Base-by-base conservation (phyloP, 192 early-diverging fungal genomes). In the Coemansia sp. region DNA sequence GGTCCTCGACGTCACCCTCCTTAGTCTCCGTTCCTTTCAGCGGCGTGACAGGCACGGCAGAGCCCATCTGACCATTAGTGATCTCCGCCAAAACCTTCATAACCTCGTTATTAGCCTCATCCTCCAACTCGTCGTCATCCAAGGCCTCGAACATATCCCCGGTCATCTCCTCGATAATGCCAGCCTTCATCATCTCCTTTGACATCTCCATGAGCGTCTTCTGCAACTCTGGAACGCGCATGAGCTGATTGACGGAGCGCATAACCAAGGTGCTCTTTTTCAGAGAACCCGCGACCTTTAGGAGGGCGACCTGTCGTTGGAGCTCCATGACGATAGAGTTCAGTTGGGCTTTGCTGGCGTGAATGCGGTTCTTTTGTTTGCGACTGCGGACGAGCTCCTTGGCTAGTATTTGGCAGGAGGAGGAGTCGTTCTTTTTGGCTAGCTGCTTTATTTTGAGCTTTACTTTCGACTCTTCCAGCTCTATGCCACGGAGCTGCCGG, bases 111-210 rank as follows among this genome's bases (percentile, higher is more conserved):
- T 96, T 93, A 0, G 95, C 95, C 56, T 95, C 97, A 48, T 95
- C 94, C 64, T 98, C 96, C 38, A 96, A 62, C 23, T 91, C 94
- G 1, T 92, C 93, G 38, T 96, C 95, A 43, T 97, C 94, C 64
- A 90, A 71, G 55, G 78, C 82, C 37, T 95, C 95, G 66, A 99
- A 85, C 56, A 91, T 87, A 70, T 97, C 95, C 60, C 90, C 85
- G 48, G 96, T 86, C 94, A 97, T 97, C 75, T 99, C 97, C 71
- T 93, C 90, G 59, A 99, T 95, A 63, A 99, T 87, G 16, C 95
- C 95, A 2, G 96, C 94, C 93, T 94, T 96, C 80, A 92, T 95
- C 97, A 99, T 96, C 76, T 99, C 97, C 84, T 80, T 88, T 10
- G 90, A 88, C 90, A 99, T 90, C 83, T 97, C 93, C 70, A 91